phyloP scores from a whole-genome alignment of 2,329 filamentous ascomycete species.

The Talaromyces amestolkiae region DNA sequence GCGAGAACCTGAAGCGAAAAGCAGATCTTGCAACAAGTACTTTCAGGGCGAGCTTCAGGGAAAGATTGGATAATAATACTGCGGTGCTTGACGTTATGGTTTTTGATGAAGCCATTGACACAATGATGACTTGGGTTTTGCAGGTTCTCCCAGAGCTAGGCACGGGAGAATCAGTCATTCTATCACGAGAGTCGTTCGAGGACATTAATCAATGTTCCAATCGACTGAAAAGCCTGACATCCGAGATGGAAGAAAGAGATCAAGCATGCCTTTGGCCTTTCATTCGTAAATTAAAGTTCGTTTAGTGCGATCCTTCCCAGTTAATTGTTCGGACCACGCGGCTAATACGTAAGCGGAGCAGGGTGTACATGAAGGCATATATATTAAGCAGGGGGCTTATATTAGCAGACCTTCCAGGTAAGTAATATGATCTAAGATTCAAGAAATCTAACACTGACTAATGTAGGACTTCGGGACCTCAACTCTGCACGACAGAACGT shows the following conservation, averaged over 20 bases:
- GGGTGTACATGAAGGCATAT: constrained; percentile 14
- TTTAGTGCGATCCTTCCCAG: neutral
- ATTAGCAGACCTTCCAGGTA: constrained; percentile 13
- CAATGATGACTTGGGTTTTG: constrained; percentile 11
- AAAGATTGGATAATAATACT: neutral
- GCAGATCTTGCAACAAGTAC: constrained; percentile 8
- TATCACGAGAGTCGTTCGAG: constrained; percentile 6
- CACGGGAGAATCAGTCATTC: neutral
- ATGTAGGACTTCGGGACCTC: constrained; percentile 9
- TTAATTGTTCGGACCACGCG: neutral
- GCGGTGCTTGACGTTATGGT: neutral
- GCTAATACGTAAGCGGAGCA: constrained; percentile 1
- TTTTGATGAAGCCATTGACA: constrained; percentile 9
- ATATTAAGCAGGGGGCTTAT: constrained; percentile 14
- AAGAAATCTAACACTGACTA: neutral
- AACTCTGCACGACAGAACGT: constrained; percentile 12
- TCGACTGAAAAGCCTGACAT: constrained; percentile 12
- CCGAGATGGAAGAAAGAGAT: constrained; percentile 11
- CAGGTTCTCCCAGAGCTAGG: neutral
- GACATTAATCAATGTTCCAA: constrained; percentile 12
- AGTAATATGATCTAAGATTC: neutral
- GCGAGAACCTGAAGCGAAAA: neutral
- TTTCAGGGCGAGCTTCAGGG: constrained; percentile 12
- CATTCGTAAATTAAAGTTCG: constrained; percentile 11
- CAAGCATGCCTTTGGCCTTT: constrained; percentile 9